Evolutionary conservation across 2,329 filamentous ascomycete genomes (phyloP).

Genomic region (Elsinoe ampelina): DNA sequence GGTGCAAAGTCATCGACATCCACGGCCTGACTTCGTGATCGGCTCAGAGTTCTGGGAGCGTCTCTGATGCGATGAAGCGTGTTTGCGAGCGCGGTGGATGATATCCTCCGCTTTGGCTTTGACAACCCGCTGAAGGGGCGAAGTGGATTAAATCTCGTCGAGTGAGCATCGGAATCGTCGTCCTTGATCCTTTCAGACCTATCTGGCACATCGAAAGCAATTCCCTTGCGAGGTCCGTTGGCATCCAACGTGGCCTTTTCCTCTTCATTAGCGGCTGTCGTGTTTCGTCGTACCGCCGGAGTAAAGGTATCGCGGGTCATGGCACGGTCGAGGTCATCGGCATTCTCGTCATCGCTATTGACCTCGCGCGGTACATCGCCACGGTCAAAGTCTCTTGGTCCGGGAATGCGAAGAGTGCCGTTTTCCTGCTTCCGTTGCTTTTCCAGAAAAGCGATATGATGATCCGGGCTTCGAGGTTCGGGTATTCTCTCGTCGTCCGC

Average conservation of each 20-base stretch:
- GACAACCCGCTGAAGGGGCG: slow-evolving; percentile 14
- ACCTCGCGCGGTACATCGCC: slow-evolving; percentile 62
- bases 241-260: slow-evolving; percentile 27
- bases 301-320: slow-evolving; percentile 22
- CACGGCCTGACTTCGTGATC: slow-evolving; percentile 34
- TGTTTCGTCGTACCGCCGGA: background rate
- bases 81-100: background rate
- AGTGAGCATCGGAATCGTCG: slow-evolving; percentile 8
- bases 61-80: slow-evolving; percentile 6
- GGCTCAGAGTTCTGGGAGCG: slow-evolving; percentile 7
- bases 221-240: slow-evolving; percentile 36
- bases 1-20: slow-evolving; percentile 56
- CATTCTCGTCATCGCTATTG: slow-evolving; percentile 35
- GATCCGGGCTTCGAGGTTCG: slow-evolving; percentile 51
- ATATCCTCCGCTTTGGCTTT: slow-evolving; percentile 13
- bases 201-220: slow-evolving; percentile 59
- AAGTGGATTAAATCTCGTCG: slow-evolving; percentile 16
- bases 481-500: slow-evolving; percentile 43
- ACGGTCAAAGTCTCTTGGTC: slow-evolving; percentile 79
- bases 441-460: slow-evolving; percentile 82
- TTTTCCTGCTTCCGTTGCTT: slow-evolving; percentile 64
- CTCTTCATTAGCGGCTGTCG: slow-evolving; percentile 19
- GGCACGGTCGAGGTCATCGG: slow-evolving; percentile 23
- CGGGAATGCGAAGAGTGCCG: slow-evolving; percentile 76
- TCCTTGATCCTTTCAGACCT: slow-evolving; percentile 28